Percentiles rank a stretch among this genome's conserved stretches.
Conservation (phyloP, 208 protist genomes). For the Herpetomonas samuelpessoai region DNA sequence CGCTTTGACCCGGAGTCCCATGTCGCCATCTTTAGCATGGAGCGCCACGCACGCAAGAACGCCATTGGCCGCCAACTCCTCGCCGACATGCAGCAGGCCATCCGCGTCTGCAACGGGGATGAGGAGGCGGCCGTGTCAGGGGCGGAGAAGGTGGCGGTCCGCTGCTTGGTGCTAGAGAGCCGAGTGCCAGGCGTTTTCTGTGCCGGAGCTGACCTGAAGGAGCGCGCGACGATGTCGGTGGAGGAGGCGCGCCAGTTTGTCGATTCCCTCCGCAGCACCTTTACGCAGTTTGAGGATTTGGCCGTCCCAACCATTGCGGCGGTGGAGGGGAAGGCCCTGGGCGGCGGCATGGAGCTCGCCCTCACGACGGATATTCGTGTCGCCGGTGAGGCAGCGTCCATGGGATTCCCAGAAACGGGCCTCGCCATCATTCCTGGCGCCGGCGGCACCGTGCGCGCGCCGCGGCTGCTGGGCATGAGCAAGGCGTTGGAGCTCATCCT, state of each 20-base stretch:
- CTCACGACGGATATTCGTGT: constrained; percentile 83
- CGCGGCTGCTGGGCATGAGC: constrained; percentile 74
- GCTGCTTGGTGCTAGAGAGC: constrained; percentile 64
- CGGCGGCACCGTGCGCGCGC: constrained; percentile 86
- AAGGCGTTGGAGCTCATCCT: constrained; percentile 89
- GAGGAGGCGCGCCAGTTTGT: constrained; percentile 72
- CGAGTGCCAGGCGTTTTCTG: constrained; percentile 73
- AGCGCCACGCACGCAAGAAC: constrained; percentile 54
- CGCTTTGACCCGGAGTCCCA: constrained; percentile 19
- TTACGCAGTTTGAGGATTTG: constrained; percentile 77
- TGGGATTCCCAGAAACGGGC: constrained; percentile 88
- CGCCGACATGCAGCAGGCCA: constrained; percentile 30
- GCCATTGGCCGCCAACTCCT: constrained; percentile 50
- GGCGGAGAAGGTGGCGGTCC: constrained; percentile 14
- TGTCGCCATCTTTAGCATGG: constrained; percentile 44
- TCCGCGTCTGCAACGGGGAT: constrained; percentile 34
- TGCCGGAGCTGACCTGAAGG: constrained; percentile 78
- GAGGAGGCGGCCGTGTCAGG: neutral
- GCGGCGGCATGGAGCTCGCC: constrained; percentile 89
- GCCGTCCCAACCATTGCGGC: constrained; percentile 72
- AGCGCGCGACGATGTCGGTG: constrained; percentile 55
- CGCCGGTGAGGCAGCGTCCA: constrained; percentile 30
- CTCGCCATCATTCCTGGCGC: constrained; percentile 93
- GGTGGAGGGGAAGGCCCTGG: constrained; percentile 88
- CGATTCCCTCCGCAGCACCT: constrained; percentile 51